Evolutionary conservation across 306 rosid species (phyloP).

Genomic region (Myrica gale): DNA sequence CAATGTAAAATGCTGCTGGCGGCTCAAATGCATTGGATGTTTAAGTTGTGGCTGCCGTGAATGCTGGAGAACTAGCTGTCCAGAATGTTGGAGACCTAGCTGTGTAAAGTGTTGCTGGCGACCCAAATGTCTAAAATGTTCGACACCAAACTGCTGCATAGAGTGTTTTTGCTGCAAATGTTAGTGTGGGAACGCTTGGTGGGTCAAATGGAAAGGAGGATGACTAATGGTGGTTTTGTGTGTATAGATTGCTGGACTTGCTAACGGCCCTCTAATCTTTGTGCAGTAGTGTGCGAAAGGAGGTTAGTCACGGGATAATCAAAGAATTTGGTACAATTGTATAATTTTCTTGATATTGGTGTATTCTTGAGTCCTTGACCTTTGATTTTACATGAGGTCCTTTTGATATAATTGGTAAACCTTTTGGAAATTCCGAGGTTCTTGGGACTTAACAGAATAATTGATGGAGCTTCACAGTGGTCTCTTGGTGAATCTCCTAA

Average conservation of each 20-base stretch:
- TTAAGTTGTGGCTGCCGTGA: constrained; percentile 27
- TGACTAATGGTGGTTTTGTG: constrained; percentile 41
- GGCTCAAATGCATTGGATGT: constrained; percentile 36
- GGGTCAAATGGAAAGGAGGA: constrained; percentile 34
- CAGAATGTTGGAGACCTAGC: constrained; percentile 38
- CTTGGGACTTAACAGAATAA: too few species aligned
- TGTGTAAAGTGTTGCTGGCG: constrained; percentile 41
- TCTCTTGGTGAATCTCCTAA: too few species aligned
- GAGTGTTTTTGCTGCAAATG: constrained; percentile 52
- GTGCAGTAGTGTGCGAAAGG: constrained; percentile 42
- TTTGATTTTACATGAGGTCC: constrained; percentile 25
- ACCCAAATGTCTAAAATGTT: constrained; percentile 40
- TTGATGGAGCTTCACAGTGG: too few species aligned
- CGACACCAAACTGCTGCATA: constrained; percentile 39
- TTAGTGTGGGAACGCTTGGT: constrained; percentile 47
- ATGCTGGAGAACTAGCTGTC: constrained; percentile 33
- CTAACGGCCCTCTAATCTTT: constrained; percentile 45
- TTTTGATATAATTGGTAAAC: neutral
- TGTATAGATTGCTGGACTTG: constrained; percentile 53
- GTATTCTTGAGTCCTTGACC: constrained; percentile 24
- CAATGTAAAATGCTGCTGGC: constrained; percentile 37
- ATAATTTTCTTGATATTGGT: constrained; percentile 21
- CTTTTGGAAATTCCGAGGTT: neutral
- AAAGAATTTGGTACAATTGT: constrained; percentile 33
- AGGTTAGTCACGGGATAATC: constrained; percentile 42